phyloP scores from a whole-genome alignment of 148 eudicot genomes.

The Chenopodium quinoa region DNA sequence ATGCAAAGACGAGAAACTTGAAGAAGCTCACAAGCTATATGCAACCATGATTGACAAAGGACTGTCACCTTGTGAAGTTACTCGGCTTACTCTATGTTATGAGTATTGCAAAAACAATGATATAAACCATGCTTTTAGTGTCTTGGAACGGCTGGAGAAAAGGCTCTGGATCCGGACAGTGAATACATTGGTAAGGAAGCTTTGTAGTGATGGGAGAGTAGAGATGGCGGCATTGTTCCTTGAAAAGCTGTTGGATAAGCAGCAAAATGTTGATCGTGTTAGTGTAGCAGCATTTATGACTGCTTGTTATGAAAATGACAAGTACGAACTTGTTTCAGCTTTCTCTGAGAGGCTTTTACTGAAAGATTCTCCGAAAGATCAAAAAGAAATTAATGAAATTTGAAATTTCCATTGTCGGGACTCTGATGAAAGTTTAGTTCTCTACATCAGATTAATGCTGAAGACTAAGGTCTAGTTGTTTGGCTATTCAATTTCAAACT shows the following conservation, averaged over 20 bases:
- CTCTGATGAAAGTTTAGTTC: neutral
- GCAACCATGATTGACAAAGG: slow-evolving; percentile 62
- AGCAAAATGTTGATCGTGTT: slow-evolving; percentile 51
- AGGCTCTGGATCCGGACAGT: slow-evolving; percentile 73
- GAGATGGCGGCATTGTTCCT: slow-evolving; percentile 66
- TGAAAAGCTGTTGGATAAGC: slow-evolving; percentile 58
- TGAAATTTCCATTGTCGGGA: neutral
- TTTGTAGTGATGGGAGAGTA: slow-evolving; percentile 74
- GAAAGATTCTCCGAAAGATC: slow-evolving; percentile 6
- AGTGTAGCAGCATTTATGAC: slow-evolving; percentile 74
- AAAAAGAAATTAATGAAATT: neutral
- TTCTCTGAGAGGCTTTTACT: slow-evolving; percentile 39
- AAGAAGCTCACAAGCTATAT: slow-evolving; percentile 66
- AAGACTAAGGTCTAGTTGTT: neutral
- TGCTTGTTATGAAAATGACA: slow-evolving; percentile 66
- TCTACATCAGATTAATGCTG: neutral
- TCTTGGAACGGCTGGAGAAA: slow-evolving; percentile 66
- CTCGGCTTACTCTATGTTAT: slow-evolving; percentile 72
- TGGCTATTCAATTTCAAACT: neutral
- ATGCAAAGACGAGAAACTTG: slow-evolving; percentile 67
- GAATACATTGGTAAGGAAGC: slow-evolving; percentile 76
- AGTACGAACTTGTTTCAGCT: slow-evolving; percentile 68
- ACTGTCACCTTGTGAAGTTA: slow-evolving; percentile 77
- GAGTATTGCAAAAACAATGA: slow-evolving; percentile 68
- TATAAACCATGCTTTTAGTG: slow-evolving; percentile 35